Base-by-base conservation (phyloP, 306 rosid genomes). In the Ceratonia siliqua region DNA sequence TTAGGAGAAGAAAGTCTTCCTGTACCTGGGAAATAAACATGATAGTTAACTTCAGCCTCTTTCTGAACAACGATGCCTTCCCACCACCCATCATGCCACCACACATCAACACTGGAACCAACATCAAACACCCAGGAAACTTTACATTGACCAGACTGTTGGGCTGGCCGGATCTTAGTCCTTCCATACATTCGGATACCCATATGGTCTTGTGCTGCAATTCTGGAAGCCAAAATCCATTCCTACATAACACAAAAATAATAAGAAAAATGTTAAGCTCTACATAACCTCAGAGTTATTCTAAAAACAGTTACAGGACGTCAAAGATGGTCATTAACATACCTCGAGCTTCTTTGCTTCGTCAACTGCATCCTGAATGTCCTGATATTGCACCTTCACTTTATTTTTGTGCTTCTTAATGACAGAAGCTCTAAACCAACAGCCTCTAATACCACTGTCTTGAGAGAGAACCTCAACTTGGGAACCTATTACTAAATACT, bases 41-140 rank as follows among this genome's bases (percentile, higher is more conserved):
- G 84, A 25, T 79, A 71, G 67, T 55, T 82, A 22, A 85, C 81
- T 55, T 85, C 93, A 2, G 75, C 67, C 55, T 84, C 91, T 70
- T 75, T 91, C 45, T 28, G 77, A 63, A 94, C 68, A 38, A 91
- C 58, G 7, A 94, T 78, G 78, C 98, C 98, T 83, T 94, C 98
- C 98, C 98, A 94, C 98, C 98, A 94, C 27, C 97, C 97, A 70
- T 91, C 92, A 56, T 91, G 86, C 94, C 90, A 52, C 98, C 97
- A 91, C 17, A 79, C 94, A 77, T 94, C 98, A 1, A 94, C 96
- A 76, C 83, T 17, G 55, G 87, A 63, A 70, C 97, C 97, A 25
- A 81, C 83, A 35, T 75, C 86, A 72, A 83, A 79, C 11, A 14
- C 68, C 79, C 64, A 63, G 2, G 91, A 61, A 39, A 67, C 76